Evolutionary conservation across 345 rosid genomes (phyloP), one percentile per base, ranked within the genome.

Genomic region (Iberis pinnata): DNA sequence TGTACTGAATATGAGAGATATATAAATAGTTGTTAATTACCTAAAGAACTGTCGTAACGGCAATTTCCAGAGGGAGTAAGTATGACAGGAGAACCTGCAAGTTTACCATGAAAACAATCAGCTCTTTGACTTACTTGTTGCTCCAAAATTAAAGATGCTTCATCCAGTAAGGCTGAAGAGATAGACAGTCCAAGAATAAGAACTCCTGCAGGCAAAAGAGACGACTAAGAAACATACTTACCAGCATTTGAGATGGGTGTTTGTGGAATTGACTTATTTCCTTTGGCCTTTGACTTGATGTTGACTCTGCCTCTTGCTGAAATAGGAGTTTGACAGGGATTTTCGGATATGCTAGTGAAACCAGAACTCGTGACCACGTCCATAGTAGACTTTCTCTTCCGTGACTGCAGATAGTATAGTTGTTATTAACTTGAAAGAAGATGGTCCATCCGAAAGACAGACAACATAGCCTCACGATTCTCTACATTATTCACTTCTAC

Each of bases 41-140:
- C 87, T 67, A 92, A 69, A 43, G 98, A 88, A 75, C 88, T 92
- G 69, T 92, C 98, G 67, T 88, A 83, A n/a, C 98, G 97, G 47
- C 98, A 85, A 62, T 75, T 87, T 65, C 96, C 81, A 18, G 81
- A 74, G 13, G 97, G 85, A 63, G 95, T 88, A 48, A 76, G 86
- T 58, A 80, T 60, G 56, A 67, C 69, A 29, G 88, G 82, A 39
- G 86, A 85, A 57, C 80, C 98, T 92, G 86, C 81, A 76, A 67
- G 41, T 52, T 64, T 39, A 68, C 18, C 57, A 49, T 27, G 53
- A 58, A 27, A 44, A 32, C n/a, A 39, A 43, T 70, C 35, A 73
- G 66, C 49, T 66, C 33, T 54, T 49, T 8, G 1, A 10, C 18
- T 18, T 49, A 29, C 26, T 18, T 47, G 22, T 48, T 50, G 60